phyloP scores from a whole-genome alignment of 768 basidiomycete species.

The Boletus rubescentipes region DNA sequence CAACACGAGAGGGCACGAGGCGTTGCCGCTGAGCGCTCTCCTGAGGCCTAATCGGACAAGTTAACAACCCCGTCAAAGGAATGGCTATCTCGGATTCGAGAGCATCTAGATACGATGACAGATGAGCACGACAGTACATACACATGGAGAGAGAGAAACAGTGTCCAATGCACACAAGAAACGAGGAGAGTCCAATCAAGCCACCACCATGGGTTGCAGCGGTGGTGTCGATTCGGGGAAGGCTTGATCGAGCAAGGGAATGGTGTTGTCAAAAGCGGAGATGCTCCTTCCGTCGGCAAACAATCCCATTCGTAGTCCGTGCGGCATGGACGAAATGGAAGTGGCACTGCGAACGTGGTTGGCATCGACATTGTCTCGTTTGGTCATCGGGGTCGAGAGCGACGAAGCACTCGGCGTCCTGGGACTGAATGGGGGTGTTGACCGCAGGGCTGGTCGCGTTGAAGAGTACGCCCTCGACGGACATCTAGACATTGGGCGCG shows the following conservation, averaged over 20 bases:
- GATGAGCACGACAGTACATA: no score
- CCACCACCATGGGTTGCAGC: conserved; percentile 1
- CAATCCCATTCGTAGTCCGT: conserved; percentile 24
- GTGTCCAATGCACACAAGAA: neutral
- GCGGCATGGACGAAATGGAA: conserved; percentile 29
- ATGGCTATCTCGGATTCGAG: no score
- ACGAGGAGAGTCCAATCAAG: conserved; percentile 1
- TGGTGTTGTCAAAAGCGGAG: conserved; percentile 24
- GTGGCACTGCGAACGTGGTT: conserved; percentile 15
- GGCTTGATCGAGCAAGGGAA: conserved; percentile 29
- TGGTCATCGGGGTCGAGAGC: conserved; percentile 20
- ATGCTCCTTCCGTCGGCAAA: conserved; percentile 26
- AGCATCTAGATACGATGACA: no score
- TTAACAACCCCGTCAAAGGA: no score
- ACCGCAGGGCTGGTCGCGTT: conserved; percentile 15
- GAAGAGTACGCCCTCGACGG: conserved; percentile 20
- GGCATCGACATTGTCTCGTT: conserved; percentile 10
- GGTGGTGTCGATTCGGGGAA: conserved; percentile 12
- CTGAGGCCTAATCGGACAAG: no score
- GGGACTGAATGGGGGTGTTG: neutral
- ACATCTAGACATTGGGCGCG: conserved; percentile 22
- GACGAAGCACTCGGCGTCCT: neutral
- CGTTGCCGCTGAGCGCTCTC: no score
- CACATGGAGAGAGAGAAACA: neutral
- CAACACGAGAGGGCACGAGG: no score